Conservation (phyloP, 1,139 yeast species). For the Diutina scorzettiae region DNA sequence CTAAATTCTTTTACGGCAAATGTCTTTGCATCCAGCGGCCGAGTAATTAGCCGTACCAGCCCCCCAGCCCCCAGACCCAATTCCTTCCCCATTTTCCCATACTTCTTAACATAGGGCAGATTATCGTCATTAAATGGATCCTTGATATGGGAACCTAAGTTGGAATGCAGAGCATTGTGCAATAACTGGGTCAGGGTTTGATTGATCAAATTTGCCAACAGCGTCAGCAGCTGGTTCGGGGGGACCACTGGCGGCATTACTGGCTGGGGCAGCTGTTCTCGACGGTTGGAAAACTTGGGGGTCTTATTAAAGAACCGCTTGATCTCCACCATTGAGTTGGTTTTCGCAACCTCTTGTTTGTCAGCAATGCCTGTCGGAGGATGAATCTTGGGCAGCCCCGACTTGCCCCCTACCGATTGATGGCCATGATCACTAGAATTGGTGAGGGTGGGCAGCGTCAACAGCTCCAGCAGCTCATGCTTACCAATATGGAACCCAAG, state of each 20-base stretch:
- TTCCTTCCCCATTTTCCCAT: constrained; percentile 81
- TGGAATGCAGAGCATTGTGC: constrained; percentile 12
- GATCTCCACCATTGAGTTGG: constrained; percentile 55
- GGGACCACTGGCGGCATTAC: not conserved
- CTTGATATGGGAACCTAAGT: constrained; percentile 8
- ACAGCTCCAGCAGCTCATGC: constrained; percentile 13
- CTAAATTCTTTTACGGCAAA: constrained; percentile 97
- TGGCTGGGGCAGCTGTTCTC: not conserved
- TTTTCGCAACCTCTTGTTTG: constrained; percentile 17
- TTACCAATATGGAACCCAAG: constrained; percentile 15
- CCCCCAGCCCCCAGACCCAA: constrained; percentile 99
- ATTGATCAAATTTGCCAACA: constrained; percentile 32
- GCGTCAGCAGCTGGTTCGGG: constrained; percentile 23
- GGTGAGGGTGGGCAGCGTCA: constrained; percentile 10
- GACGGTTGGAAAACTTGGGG: not conserved
- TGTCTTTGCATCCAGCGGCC: constrained; percentile 71
- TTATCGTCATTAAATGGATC: constrained; percentile 41
- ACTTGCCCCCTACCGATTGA: constrained; percentile 6
- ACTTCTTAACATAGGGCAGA: constrained; percentile 65
- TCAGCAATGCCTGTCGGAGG: constrained; percentile 18
- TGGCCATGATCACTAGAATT: constrained; percentile 9
- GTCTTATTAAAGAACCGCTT: constrained; percentile 10
- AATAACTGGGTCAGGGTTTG: constrained; percentile 33
- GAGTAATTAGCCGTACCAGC: constrained; percentile 72
- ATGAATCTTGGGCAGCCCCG: constrained; percentile 12